These are phyloP conservation scores for Psilocybe cyanescens DNA, from an alignment of 768 basidiomycete species.

Conservation along the genomic window DNA sequence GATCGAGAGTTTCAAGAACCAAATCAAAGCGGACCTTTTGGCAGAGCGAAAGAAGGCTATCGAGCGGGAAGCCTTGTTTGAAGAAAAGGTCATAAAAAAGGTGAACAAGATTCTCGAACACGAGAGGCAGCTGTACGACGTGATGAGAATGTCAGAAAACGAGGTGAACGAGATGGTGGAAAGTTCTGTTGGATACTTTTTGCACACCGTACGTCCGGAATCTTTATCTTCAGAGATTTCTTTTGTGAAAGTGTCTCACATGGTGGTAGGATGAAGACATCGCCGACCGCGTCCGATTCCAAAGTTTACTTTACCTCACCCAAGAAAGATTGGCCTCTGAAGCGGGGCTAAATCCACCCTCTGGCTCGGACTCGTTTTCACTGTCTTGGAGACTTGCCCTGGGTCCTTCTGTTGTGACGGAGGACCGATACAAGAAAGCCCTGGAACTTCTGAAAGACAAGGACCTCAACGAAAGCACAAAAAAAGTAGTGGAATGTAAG, in stretches of 20 bases:
- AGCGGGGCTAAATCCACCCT: constrained; percentile 21
- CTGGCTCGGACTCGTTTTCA: constrained; percentile 22
- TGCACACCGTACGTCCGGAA: constrained; percentile 20
- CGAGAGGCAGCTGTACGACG: constrained; percentile 21
- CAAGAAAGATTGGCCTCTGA: constrained; percentile 25
- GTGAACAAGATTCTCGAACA: constrained; percentile 23
- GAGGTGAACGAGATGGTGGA: constrained; percentile 28
- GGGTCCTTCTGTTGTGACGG: constrained; percentile 26
- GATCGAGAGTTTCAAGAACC: constrained; percentile 13
- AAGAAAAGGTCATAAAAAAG: constrained; percentile 17
- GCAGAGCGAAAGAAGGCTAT: constrained; percentile 16
- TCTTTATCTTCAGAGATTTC: not conserved
- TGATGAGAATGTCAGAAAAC: constrained; percentile 27
- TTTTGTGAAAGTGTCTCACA: not conserved
- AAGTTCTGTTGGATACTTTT: constrained; percentile 24
- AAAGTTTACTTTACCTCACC: constrained; percentile 24
- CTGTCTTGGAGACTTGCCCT: constrained; percentile 23
- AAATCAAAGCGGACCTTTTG: constrained; percentile 11
- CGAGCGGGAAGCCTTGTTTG: constrained; percentile 20
- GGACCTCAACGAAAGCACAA: constrained; percentile 7
- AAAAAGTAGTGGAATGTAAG: constrained; percentile 14
- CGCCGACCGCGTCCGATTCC: constrained; percentile 28
- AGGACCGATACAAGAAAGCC: constrained; percentile 25
- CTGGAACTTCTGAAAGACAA: constrained; percentile 19
- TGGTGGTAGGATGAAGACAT: constrained; percentile 25